Evolutionary conservation across 2,329 filamentous ascomycete genomes (phyloP), one percentile per base, ranked within the genome.

Genomic region (Fusarium pseudoanthophilum): DNA sequence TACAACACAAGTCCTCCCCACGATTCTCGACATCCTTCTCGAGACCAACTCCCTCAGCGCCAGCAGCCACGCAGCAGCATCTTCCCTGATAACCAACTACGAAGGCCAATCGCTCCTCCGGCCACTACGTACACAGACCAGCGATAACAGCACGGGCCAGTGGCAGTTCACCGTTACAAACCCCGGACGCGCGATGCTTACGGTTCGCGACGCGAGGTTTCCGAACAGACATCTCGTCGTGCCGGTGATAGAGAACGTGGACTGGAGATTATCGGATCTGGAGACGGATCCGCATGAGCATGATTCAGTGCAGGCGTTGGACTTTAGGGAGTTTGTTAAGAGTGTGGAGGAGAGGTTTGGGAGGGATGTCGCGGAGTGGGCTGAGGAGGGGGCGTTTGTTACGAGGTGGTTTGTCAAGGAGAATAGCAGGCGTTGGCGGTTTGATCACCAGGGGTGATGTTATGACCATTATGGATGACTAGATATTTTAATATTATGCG

Each of bases 91-190:
- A 26, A 40, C 61, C 11, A 81, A 79, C 63, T 82, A 80, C 56
- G 80, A 82, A 61, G 80, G 80, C 7, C 78, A 81, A 48, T 81
- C 79, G 3, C 71, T 82, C 21, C 69, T 82, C 7, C 80, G 80
- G 6, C 72, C 76, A 0, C 30, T 78, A 1, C 61, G 45, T 15
- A 48, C 56, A 2, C 40, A 48, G 3, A 75, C 72, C 18, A 67
- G 68, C 4, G 15, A 57, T 7, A 72, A 69, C 5, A 74, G 75
- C 16, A 69, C 77, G 21, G 79, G 77, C 9, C 71, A 79, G 45
- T 82, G 80, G 80, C 80, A 82, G 24, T 81, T 81, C 30, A 80
- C 79, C 7, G 77, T 81, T 11, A 76, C 78, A 5, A 82, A 82
- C 28, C 80, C 80, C 1, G 80, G 80, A 9, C 74, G 80, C 11